Conservation (phyloP, 768 basidiomycete species). For the Termitomyces titanicus region DNA sequence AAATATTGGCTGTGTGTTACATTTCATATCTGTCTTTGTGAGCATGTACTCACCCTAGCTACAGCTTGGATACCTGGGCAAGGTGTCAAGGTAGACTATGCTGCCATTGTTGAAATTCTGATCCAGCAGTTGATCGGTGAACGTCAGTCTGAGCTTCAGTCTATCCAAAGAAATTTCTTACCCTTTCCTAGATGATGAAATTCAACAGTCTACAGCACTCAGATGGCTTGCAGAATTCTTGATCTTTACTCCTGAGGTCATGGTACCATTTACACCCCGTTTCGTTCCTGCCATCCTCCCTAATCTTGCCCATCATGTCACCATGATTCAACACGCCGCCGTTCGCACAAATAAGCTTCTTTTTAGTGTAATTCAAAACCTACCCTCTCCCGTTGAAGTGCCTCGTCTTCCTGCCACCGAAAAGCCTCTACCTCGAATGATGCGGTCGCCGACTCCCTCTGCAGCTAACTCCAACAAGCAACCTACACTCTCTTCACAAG, state of each 20-base stretch:
- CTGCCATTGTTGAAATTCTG: slow-evolving; percentile 90
- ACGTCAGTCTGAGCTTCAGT: slow-evolving; percentile 47
- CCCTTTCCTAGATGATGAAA: slow-evolving; percentile 74
- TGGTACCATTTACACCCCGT: slow-evolving; percentile 91
- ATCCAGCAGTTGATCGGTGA: slow-evolving; percentile 81
- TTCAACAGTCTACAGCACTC: slow-evolving; percentile 92
- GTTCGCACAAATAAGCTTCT: slow-evolving; percentile 83
- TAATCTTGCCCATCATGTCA: slow-evolving; percentile 88
- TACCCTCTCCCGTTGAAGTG: slow-evolving; percentile 69
- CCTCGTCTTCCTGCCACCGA: slow-evolving; percentile 26
- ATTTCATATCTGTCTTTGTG: background rate
- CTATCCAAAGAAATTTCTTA: slow-evolving; percentile 4
- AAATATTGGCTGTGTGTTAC: slow-evolving; percentile 57
- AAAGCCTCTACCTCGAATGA: slow-evolving; percentile 31
- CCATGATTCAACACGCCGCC: slow-evolving; percentile 86
- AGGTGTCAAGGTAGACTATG: slow-evolving; percentile 88
- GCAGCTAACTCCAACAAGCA: slow-evolving; percentile 48
- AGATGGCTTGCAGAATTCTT: slow-evolving; percentile 92
- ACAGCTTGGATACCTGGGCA: slow-evolving; percentile 91
- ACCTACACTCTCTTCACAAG: slow-evolving; percentile 43
- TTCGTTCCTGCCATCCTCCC: slow-evolving; percentile 91
- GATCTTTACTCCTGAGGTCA: slow-evolving; percentile 82
- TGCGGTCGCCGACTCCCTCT: slow-evolving; percentile 57
- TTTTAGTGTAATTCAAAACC: slow-evolving; percentile 77
- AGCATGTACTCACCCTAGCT: slow-evolving; percentile 7